These are phyloP conservation scores for Neurospora pannonica DNA, from an alignment of 495 filamentous ascomycete species.

Conservation along the genomic window DNA sequence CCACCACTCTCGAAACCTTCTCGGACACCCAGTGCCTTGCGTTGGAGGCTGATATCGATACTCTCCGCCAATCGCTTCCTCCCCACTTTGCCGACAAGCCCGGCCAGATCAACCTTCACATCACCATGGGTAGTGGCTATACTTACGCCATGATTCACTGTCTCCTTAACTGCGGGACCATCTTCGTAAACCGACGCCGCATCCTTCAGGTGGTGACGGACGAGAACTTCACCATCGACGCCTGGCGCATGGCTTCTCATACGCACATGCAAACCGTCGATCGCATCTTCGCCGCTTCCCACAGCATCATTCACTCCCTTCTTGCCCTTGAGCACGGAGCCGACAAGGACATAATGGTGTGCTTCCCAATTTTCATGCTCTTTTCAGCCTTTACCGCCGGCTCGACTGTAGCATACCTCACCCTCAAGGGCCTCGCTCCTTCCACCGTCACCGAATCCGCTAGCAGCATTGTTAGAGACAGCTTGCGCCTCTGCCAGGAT, in stretches of 20 bases:
- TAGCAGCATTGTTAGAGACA: conserved; percentile 36
- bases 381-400: conserved; percentile 43
- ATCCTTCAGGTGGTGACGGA: conserved; percentile 39
- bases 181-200: conserved; percentile 42
- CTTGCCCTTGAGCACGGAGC: conserved; percentile 34
- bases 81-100: conserved; percentile 42
- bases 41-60: conserved; percentile 36
- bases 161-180: conserved; percentile 40
- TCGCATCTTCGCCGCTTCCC: conserved; percentile 39
- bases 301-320: conserved; percentile 38
- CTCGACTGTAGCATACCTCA: conserved; percentile 41
- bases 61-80: conserved; percentile 33
- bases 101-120: conserved; percentile 41
- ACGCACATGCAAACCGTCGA: conserved; percentile 32
- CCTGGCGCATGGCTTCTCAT: conserved; percentile 32
- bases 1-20: conserved; percentile 33
- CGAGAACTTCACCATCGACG: conserved; percentile 34
- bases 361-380: conserved; percentile 44
- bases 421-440: conserved; percentile 38
- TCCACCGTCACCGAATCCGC: conserved; percentile 37
- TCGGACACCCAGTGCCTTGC: conserved; percentile 33
- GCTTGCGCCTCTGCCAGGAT: conserved; percentile 38
- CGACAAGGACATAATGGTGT: conserved; percentile 39
- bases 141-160: conserved; percentile 44
- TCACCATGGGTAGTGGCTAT: conserved; percentile 44